Percentiles rank a stretch among this genome's conserved stretches.
These are phyloP conservation scores for Trichophyton equinum DNA, from an alignment of 2,329 filamentous ascomycete species.

Conservation along the genomic window DNA sequence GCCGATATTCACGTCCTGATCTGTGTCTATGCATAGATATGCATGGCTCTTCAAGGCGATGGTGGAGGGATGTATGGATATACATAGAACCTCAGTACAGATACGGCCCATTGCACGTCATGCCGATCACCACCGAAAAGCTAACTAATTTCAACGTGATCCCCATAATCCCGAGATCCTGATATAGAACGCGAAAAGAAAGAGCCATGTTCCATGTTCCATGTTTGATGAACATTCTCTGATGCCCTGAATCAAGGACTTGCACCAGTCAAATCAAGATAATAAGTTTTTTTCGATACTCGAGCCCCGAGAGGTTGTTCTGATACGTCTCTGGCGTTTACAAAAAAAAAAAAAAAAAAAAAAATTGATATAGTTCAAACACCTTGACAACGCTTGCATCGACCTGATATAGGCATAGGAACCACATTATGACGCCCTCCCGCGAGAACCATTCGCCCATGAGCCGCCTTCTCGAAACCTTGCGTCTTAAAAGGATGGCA, in stretches of 20 bases:
- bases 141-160: neutral
- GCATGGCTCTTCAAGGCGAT: neutral
- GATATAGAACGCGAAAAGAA: neutral
- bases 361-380: neutral
- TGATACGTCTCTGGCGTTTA: neutral
- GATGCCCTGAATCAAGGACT: neutral
- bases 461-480: neutral
- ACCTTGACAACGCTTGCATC: neutral
- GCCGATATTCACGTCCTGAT: neutral
- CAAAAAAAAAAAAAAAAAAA: neutral
- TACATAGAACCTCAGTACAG: neutral
- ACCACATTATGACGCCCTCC: neutral
- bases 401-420: neutral
- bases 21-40: neutral
- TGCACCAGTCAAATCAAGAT: neutral
- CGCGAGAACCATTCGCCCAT: neutral
- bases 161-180: constrained; percentile 1
- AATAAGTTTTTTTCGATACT: neutral
- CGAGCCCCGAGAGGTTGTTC: neutral
- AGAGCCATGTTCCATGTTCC: neutral
- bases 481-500: neutral
- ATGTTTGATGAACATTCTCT: neutral
- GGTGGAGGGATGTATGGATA: neutral
- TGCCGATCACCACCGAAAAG: constrained; percentile 3
- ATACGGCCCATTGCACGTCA: constrained; percentile 3